Evolutionary conservation across 2,329 filamentous ascomycete species (phyloP), one percentile per base, ranked within the genome.

Genomic region (Aureobasidium zeae): DNA sequence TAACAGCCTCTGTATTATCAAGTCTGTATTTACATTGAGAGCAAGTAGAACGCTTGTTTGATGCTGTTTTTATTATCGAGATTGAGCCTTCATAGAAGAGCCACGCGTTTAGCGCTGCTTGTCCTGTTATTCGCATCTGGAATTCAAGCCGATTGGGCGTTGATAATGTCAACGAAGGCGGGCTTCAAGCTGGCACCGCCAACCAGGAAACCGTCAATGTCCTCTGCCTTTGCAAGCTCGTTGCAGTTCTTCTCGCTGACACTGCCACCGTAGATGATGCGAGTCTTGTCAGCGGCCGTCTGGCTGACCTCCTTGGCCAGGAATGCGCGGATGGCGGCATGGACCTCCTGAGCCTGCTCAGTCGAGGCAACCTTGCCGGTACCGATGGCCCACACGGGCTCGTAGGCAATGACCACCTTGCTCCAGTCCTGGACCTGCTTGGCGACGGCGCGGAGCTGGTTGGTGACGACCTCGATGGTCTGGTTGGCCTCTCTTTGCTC

Each of bases 211-310:
- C 91, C 91, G 67, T 98, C 91, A 65, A 98, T 94, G 67, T 98
- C 91, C 52, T 77, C 65, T 77, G 96, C 79, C 74, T 87, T 89
- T 64, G 83, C 79, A 58, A 98, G 77, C 52, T 96, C 89, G 61
- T 74, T 77, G 76, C 86, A 93, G 79, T 98, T 98, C 83, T 95
- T 95, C 76, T 94, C 91, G 63, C 76, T 93, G 59, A 98, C 91
- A 58, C 83, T 91, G 62, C 91, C 91, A 54, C 91, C 91, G 69
- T 98, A 98, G 63, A 98, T 81, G 64, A 98, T 86, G 58, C 91
- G 79, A 50, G 88, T 94, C 70, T 83, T 79, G 52, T 94, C 86
- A 34, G 87, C 79, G 46, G 83, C 85, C 63, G 83, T 74, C 60
- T 77, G 70, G 52, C 93, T 85, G 56, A 88, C 76, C 59, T 79